phyloP scores from a whole-genome alignment of 768 basidiomycete genomes.

The Dentipellis fragilis region DNA sequence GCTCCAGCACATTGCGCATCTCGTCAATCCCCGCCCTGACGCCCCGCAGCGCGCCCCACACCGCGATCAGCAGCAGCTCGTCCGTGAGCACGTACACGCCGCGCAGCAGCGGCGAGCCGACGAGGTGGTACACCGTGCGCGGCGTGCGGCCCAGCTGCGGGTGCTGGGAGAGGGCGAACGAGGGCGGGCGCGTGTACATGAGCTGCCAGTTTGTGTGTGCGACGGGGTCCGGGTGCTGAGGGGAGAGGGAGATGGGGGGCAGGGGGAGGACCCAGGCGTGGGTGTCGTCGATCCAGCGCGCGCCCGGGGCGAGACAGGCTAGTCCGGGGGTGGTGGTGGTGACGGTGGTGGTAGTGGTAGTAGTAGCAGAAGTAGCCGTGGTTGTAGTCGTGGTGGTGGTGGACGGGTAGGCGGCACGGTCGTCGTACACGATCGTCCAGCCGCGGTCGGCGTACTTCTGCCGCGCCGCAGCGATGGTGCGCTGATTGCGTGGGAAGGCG shows the following conservation, averaged over 20 bases:
- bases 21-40: not conserved
- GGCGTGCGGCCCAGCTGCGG: not conserved
- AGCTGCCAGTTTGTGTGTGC: not conserved
- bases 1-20: not conserved
- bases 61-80: not conserved
- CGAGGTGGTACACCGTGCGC: not conserved
- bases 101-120: not conserved
- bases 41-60: not conserved
- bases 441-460: not conserved
- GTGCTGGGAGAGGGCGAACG: no score
- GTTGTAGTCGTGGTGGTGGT: no score
- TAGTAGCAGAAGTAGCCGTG: no score
- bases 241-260: not conserved
- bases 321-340: no score
- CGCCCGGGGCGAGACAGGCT: conserved; percentile 7
- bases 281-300: conserved; percentile 24
- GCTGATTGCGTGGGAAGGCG: not conserved
- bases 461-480: not conserved
- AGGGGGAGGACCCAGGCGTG: conserved; percentile 23
- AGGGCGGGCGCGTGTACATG: not conserved
- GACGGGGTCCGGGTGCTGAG: not conserved
- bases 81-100: not conserved
- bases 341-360: conserved; percentile 5
- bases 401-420: not conserved
- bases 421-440: not conserved